phyloP scores from a whole-genome alignment of 2,329 filamentous ascomycete species.

The Diaporthe aspalathi region DNA sequence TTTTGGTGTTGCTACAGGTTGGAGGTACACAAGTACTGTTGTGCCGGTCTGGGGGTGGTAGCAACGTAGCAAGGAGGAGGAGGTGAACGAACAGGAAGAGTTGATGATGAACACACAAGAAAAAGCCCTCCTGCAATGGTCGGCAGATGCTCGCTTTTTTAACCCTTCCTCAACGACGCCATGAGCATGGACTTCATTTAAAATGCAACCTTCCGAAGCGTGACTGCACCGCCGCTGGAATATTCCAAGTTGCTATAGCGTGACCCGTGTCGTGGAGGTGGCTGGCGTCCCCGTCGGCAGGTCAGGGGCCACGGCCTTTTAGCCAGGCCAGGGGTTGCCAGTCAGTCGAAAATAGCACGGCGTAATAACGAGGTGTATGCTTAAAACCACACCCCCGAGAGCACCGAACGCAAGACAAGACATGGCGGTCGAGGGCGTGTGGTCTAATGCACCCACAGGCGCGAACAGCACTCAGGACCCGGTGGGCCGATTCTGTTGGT shows the following conservation, averaged over 20 bases:
- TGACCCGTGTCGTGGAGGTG: conserved; percentile 24
- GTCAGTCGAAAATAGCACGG: conserved; percentile 18
- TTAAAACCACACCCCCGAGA: neutral
- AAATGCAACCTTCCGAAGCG: conserved; percentile 16
- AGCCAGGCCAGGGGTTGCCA: conserved; percentile 15
- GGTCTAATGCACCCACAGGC: conserved; percentile 20
- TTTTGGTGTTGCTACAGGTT: conserved; percentile 1
- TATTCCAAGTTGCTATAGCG: conserved; percentile 23
- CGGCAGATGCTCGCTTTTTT: conserved; percentile 5
- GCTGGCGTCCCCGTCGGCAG: conserved; percentile 25
- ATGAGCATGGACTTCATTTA: conserved; percentile 30
- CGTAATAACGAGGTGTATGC: conserved; percentile 26
- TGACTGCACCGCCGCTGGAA: conserved; percentile 21
- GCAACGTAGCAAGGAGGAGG: conserved; percentile 4
- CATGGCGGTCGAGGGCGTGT: conserved; percentile 1
- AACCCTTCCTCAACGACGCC: neutral
- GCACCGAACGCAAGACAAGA: conserved; percentile 5
- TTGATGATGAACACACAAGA: neutral
- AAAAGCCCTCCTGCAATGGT: too few species aligned
- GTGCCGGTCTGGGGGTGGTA: neutral
- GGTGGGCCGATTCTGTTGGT: neutral
- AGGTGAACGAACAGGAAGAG: neutral
- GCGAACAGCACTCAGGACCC: neutral
- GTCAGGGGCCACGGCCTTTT: conserved; percentile 10
- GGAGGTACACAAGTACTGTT: neutral